Evolutionary conservation across 495 filamentous ascomycete species (phyloP), one percentile per base, ranked within the genome.

Genomic region (Lophiotrema nucula): DNA sequence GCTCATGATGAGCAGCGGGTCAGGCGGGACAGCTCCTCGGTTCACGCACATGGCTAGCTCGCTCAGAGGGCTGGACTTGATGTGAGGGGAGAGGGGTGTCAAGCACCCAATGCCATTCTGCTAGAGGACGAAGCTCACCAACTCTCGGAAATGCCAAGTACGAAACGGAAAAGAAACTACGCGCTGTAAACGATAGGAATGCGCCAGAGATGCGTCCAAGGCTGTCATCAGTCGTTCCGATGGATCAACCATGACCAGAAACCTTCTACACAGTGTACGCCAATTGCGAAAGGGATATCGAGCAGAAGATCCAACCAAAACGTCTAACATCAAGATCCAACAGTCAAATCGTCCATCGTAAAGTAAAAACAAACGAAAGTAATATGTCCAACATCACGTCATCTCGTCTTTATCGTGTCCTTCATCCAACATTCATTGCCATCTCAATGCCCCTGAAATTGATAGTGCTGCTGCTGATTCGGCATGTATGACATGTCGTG

Each of bases 401-500:
- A n/a, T n/a, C n/a, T 35, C 31, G 8, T 35, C 31, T 15, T 15
- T 35, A 35, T 35, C 31, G 31, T 35, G 31, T 35, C n/a, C n/a
- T n/a, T n/a, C 31, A 35, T 35, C 31, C 31, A 8, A 43, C 10
- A 6, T 21, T 43, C n/a, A n/a, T n/a, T 18, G 27, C 37, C 45
- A n/a, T 47, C 39, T 56, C 51, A 63, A 52, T 63, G 59, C 2
- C 64, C 55, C 31, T 60, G 59, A 38, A 47, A 67, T 11, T 24
- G 64, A 41, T 59, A 63, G 22, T 37, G 56, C 16, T 63, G 64
- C 27, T 57, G 58, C 25, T 58, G 58, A 15, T 48, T 35, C 19
- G 22, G 18, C 51, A 67, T 63, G 16, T 62, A 62, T 16, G 33
- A n/a, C 55, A 67, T 60, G 6, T 59, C 53, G 15, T 59, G 44